A percentile compares a stretch with the other conserved stretches of the same genome.
phyloP scores from a whole-genome alignment of 2,329 filamentous ascomycete species.

The Elsinoe arachidis region DNA sequence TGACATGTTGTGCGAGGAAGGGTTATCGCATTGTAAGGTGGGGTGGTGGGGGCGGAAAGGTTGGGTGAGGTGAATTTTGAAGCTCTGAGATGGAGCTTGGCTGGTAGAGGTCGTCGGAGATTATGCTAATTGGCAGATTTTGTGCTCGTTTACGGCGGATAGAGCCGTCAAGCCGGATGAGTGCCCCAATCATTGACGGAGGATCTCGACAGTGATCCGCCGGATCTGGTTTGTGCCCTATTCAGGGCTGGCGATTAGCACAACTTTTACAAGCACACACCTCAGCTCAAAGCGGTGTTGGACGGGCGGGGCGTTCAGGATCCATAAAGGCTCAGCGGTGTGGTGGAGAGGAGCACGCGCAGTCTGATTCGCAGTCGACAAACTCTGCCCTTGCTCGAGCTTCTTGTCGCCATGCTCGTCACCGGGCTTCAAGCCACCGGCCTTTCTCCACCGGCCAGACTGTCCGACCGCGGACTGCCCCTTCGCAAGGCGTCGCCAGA shows the following conservation, averaged over 20 bases:
- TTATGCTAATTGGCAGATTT: not conserved
- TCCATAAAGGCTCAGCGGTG: not conserved
- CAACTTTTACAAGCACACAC: not conserved
- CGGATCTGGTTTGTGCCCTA: not conserved
- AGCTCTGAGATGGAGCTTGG: conserved; percentile 11
- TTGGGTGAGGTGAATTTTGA: conserved; percentile 12
- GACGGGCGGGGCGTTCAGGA: not conserved
- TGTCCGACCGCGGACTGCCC: not conserved
- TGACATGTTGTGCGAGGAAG: conserved; percentile 37
- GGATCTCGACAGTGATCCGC: not conserved
- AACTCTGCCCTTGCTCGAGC: not conserved
- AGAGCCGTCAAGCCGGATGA: not conserved
- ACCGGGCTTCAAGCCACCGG: conserved; percentile 4
- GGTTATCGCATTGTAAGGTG: conserved; percentile 7
- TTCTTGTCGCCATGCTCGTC: not conserved
- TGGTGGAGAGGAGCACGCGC: not conserved
- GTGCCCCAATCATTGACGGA: not conserved
- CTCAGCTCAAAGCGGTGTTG: not conserved
- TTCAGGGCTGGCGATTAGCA: not conserved
- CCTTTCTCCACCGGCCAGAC: conserved; percentile 9
- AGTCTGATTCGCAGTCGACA: not conserved
- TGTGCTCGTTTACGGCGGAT: not conserved
- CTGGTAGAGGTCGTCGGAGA: not conserved
- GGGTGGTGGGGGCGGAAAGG: conserved; percentile 1
- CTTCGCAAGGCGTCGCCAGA: not conserved